Evolutionary conservation across 371 early-diverging fungal genomes (phyloP).

Genomic region (Blakeslea trispora): DNA sequence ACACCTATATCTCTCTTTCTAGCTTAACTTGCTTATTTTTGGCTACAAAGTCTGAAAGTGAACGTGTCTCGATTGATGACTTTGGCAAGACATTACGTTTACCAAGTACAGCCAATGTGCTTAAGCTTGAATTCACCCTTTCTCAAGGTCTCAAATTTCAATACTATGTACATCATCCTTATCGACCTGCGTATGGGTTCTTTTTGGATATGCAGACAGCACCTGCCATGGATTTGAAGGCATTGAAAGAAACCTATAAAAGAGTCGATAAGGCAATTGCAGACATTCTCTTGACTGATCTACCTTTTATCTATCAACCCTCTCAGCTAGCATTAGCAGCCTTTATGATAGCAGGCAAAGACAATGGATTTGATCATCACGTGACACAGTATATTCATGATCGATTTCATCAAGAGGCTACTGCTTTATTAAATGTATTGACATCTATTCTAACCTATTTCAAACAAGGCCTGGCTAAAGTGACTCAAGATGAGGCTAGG

Average conservation of each 20-base stretch:
- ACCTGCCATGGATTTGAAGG: constrained; percentile 35
- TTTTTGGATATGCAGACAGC: constrained; percentile 75
- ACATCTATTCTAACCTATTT: constrained; percentile 50
- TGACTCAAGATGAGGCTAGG: constrained; percentile 49
- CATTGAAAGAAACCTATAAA: constrained; percentile 62
- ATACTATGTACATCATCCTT: constrained; percentile 83
- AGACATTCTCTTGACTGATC: constrained; percentile 72
- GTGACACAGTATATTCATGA: constrained; percentile 34
- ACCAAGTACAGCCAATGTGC: constrained; percentile 36
- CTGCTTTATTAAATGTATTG: constrained; percentile 35
- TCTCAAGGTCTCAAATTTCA: constrained; percentile 85
- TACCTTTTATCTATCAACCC: constrained; percentile 78
- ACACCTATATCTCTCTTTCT: background rate
- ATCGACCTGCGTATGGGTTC: constrained; percentile 80
- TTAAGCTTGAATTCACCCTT: constrained; percentile 77
- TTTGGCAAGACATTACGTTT: constrained; percentile 54
- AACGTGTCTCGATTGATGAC: constrained; percentile 73
- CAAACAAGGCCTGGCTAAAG: constrained; percentile 29
- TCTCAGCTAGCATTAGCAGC: constrained; percentile 86
- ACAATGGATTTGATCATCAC: constrained; percentile 49
- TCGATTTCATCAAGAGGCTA: constrained; percentile 38
- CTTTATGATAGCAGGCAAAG: constrained; percentile 65
- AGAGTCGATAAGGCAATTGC: constrained; percentile 49
- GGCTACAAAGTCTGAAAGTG: constrained; percentile 85
- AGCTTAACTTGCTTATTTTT: constrained; percentile 86